phyloP scores from a whole-genome alignment of 139 green algal species.

The Auxenochlorella pyrenoidosa region DNA sequence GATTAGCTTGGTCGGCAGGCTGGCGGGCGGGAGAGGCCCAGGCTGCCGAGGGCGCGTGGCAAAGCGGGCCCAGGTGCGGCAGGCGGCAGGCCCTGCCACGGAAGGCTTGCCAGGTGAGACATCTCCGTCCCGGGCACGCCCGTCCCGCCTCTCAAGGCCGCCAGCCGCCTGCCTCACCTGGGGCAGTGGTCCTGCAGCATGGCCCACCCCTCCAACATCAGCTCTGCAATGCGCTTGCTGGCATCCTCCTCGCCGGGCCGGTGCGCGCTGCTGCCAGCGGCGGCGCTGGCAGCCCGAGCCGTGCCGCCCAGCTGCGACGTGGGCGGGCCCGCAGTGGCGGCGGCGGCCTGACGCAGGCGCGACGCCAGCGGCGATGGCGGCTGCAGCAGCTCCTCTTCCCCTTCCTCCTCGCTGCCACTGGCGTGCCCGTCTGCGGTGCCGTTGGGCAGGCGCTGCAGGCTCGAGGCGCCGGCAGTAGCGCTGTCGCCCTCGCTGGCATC shows the following conservation, averaged over 20 bases:
- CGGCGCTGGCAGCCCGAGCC: no score
- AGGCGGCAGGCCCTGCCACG: no score
- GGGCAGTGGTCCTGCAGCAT: slow-evolving; percentile 50
- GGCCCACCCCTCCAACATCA: slow-evolving; percentile 55
- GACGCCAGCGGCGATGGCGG: not conserved
- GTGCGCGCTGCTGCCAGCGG: no score
- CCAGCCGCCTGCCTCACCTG: slow-evolving; percentile 15
- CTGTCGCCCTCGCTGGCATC: not conserved
- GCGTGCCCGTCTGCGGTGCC: not conserved
- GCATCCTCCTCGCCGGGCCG: not conserved
- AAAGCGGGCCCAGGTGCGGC: no score
- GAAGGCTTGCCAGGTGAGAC: no score
- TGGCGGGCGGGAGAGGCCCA: no score
- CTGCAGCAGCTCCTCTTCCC: not conserved
- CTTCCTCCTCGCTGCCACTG: not conserved
- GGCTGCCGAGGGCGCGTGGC: no score
- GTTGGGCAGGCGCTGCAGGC: not conserved
- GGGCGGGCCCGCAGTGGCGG: not conserved
- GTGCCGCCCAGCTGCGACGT: not conserved
- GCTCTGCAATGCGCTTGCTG: slow-evolving; percentile 41
- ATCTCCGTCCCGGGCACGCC: no score
- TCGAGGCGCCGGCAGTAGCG: not conserved
- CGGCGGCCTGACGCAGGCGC: not conserved
- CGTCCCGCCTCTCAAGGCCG: no score
- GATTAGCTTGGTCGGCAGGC: no score